A percentile compares a stretch with the other conserved stretches of the same genome.
These are phyloP conservation scores for Fibroporia radiculosa DNA, from an alignment of 768 basidiomycete genomes.

Conservation along the genomic window DNA sequence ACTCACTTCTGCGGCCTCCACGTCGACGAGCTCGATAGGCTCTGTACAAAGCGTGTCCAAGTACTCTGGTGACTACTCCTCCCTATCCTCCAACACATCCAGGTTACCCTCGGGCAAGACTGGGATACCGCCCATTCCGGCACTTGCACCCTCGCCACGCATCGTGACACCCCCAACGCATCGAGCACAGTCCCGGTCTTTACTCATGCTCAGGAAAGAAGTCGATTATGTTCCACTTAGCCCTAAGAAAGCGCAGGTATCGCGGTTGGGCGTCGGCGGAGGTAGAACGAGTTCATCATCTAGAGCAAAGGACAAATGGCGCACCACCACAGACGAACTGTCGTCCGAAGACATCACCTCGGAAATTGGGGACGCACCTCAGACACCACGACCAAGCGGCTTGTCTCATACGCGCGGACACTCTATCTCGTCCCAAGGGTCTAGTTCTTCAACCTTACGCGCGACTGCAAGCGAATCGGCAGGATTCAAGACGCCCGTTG, in stretches of 20 bases:
- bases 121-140: constrained; percentile 1
- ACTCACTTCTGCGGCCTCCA: constrained; percentile 8
- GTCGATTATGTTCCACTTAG: constrained; percentile 69
- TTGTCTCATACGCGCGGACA: constrained; percentile 1
- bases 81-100: neutral
- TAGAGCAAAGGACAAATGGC: constrained; percentile 5
- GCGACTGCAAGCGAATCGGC: neutral
- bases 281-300: constrained; percentile 8
- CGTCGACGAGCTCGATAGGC: constrained; percentile 10
- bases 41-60: constrained; percentile 8
- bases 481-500: constrained; percentile 2
- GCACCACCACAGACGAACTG: neutral
- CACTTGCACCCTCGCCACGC: constrained; percentile 10
- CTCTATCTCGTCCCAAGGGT: constrained; percentile 6
- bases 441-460: neutral
- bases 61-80: constrained; percentile 2
- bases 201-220: constrained; percentile 63
- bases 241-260: constrained; percentile 46
- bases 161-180: constrained; percentile 14
- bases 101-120: neutral
- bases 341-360: constrained; percentile 10
- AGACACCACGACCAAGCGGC: constrained; percentile 2
- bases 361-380: neutral
- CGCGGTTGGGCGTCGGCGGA: constrained; percentile 25
- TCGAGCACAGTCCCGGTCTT: constrained; percentile 34